Base-by-base conservation (phyloP, 2,329 filamentous ascomycete genomes). In the Knufia fluminis region DNA sequence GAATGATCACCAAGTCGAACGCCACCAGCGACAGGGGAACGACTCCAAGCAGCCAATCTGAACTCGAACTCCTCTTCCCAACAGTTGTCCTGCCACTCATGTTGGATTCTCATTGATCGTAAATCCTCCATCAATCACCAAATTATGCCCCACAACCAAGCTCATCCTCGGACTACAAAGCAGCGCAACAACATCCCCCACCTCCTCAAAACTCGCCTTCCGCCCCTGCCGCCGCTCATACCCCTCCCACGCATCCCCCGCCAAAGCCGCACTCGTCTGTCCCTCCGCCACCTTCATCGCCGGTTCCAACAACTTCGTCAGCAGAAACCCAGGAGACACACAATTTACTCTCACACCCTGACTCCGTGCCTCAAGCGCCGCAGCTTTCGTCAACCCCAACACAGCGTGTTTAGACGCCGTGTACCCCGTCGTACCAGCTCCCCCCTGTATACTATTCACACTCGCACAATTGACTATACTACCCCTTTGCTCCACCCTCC, bases 401-500 rank as follows among this genome's bases (percentile, higher is more conserved):
- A 56, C 54, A n/a, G 54, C 52, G 44, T 54, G 54, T 36, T 56
- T 56, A n/a, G 50, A 47, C 10, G 54, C 52, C 3, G 50, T 43
- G 46, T 56, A 56, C 4, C 52, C 52, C 10, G 52, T 36, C 8
- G 54, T 54, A 2, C 52, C 52, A 9, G 52, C 50, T 12, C 52
- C 52, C 16, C 48, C 54, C 26, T 56, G 54, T 24, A 56, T 56
- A 3, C 50, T 52, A 26, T 56, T 56, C 26, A 58, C 54, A 7
- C 52, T 54, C 7, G 56, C 56, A 19, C 52, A 57, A 32, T 58
- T 58, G 41, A 58, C 52, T 67, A 95, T 81, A 1, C 48, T 51
- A 3, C 54, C 54, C 28, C 51, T 46, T 33, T 56, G 54, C 33
- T 28, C 41, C 3, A 49, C 47, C 8, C 54, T 47, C 31, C 52